These are phyloP conservation scores for Nakazawaea wyomingensis DNA, from an alignment of 805 yeast species.

Conservation along the genomic window DNA sequence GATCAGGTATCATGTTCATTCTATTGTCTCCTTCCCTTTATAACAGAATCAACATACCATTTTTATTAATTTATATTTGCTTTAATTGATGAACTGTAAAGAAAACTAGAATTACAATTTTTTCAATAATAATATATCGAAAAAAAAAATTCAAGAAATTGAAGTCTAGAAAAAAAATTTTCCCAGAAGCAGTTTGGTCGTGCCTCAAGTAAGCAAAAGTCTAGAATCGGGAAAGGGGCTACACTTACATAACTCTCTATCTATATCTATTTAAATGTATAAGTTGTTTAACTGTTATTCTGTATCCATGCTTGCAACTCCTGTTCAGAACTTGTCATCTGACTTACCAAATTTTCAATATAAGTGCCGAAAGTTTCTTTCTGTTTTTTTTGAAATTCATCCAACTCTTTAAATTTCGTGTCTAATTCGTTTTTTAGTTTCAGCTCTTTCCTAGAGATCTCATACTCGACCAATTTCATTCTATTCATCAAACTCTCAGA, in stretches of 20 bases:
- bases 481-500: conserved; percentile 7
- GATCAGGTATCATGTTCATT: too few species aligned
- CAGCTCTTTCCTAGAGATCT: conserved; percentile 3
- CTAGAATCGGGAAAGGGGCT: background rate
- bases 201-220: background rate
- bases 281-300: background rate
- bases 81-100: background rate
- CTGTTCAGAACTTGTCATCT: conserved; percentile 3
- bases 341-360: background rate
- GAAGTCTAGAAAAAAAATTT: background rate
- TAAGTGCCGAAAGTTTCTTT: background rate
- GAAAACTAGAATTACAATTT: background rate
- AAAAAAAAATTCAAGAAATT: background rate
- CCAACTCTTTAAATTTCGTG: conserved; percentile 2
- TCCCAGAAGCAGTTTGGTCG: background rate
- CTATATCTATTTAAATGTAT: background rate
- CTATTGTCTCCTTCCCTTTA: too few species aligned
- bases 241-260: background rate
- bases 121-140: background rate
- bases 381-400: conserved; percentile 5
- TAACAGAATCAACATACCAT: conserved; percentile 11
- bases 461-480: conserved; percentile 7
- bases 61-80: conserved; percentile 9
- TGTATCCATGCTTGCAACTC: conserved; percentile 5
- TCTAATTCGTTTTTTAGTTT: conserved; percentile 3